Evolutionary conservation across 2,329 filamentous ascomycete genomes (phyloP).

Genomic region (Akanthomyces muscarius): DNA sequence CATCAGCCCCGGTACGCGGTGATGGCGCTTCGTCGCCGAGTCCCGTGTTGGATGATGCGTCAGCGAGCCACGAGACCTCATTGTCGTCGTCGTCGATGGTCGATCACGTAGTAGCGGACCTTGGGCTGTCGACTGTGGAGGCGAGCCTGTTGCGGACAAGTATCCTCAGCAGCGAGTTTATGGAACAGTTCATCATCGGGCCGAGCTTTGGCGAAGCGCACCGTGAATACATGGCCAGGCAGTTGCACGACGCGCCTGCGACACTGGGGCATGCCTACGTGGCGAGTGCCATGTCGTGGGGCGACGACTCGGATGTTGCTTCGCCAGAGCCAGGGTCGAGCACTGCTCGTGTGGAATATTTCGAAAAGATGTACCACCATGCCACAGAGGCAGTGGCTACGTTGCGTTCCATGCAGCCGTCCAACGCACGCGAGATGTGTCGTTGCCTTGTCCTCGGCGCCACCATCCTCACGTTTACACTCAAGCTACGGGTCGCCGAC

Average conservation of each 20-base stretch:
- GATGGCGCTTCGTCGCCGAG: too few species aligned
- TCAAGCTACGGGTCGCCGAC: constrained; percentile 18
- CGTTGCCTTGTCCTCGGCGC: constrained; percentile 23
- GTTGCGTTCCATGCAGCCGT: constrained; percentile 19
- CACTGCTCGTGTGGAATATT: background rate
- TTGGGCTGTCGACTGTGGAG: background rate
- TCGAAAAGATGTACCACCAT: constrained; percentile 16
- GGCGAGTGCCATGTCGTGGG: constrained; percentile 21
- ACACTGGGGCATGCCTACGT: constrained; percentile 20
- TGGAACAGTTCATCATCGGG: constrained; percentile 22
- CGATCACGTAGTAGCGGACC: background rate
- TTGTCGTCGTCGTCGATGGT: background rate
- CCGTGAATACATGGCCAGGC: constrained; percentile 19
- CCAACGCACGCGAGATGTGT: constrained; percentile 15
- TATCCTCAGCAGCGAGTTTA: constrained; percentile 17
- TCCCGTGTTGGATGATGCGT: too few species aligned
- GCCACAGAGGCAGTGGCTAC: constrained; percentile 22
- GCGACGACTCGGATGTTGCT: background rate
- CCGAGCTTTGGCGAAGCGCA: constrained; percentile 23
- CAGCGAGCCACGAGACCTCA: background rate
- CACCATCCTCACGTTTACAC: constrained; percentile 22
- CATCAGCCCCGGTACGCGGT: background rate
- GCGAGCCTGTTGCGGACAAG: constrained; percentile 17
- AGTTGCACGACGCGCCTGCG: constrained; percentile 16
- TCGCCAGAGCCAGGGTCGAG: background rate